Percentiles rank a stretch among this genome's conserved stretches.
phyloP scores from a whole-genome alignment of 1,139 yeast species.

The Nadsonia commutata region DNA sequence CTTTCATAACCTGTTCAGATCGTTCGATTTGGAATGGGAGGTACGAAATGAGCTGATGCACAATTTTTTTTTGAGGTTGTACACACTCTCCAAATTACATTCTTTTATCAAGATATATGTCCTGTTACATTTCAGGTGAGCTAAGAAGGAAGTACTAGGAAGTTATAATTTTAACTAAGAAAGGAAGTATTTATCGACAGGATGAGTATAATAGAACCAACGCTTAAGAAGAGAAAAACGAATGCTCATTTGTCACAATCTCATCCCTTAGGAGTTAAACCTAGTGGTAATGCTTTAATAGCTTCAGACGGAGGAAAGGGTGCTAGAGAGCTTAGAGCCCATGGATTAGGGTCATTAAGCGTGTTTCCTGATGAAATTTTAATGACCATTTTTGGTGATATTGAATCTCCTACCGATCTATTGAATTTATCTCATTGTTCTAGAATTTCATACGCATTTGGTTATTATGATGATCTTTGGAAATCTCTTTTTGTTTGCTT shows the following conservation, averaged over 20 bases:
- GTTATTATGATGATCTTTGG: constrained; percentile 71
- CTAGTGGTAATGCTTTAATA: constrained; percentile 45
- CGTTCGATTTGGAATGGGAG: background rate
- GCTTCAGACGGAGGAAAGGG: constrained; percentile 17
- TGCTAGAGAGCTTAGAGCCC: constrained; percentile 18
- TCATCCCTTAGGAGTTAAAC: constrained; percentile 67
- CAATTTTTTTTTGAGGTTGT: constrained; percentile 1
- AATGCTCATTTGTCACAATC: constrained; percentile 6
- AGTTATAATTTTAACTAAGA: background rate
- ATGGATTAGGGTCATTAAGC: constrained; percentile 40
- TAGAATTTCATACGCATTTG: constrained; percentile 53
- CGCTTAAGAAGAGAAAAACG: constrained; percentile 3
- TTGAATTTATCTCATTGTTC: constrained; percentile 42
- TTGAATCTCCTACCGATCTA: constrained; percentile 34
- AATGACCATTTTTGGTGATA: constrained; percentile 21
- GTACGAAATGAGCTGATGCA: background rate
- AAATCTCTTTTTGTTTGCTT: constrained; percentile 32
- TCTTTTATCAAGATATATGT: constrained; percentile 1
- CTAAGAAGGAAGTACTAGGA: constrained; percentile 1
- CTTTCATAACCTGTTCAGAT: constrained; percentile 7
- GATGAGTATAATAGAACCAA: background rate
- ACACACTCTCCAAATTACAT: background rate
- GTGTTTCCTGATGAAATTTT: constrained; percentile 39
- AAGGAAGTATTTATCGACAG: background rate
- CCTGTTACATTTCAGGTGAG: background rate